These are phyloP conservation scores for Benincasa hispida DNA, from an alignment of 306 rosid genomes.

Conservation along the genomic window DNA sequence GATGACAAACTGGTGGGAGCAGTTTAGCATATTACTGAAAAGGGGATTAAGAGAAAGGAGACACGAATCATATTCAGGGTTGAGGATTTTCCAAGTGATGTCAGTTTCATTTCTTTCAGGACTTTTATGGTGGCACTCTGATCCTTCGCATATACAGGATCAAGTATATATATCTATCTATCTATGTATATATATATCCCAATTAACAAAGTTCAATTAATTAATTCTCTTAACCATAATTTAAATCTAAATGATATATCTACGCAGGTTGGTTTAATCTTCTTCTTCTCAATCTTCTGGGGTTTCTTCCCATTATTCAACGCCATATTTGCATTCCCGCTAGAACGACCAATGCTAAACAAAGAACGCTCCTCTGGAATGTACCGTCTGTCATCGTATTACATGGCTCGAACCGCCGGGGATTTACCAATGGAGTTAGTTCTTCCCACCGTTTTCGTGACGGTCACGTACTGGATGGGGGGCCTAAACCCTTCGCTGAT, in stretches of 20 bases:
- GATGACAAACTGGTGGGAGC: conserved; percentile 75
- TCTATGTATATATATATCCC: conserved; percentile 26
- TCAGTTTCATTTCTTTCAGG: conserved; percentile 81
- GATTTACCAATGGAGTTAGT: background rate
- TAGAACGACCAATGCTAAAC: conserved; percentile 6
- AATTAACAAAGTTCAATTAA: background rate
- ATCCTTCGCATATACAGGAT: conserved; percentile 63
- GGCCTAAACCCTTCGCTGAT: background rate
- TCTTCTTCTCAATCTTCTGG: conserved; percentile 87
- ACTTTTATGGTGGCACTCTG: conserved; percentile 82
- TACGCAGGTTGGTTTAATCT: conserved; percentile 65
- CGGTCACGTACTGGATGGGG: background rate
- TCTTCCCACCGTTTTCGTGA: background rate
- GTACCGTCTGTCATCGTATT: background rate
- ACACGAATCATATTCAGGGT: conserved; percentile 81
- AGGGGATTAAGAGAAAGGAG: conserved; percentile 75
- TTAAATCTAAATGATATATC: too few relatives aligned
- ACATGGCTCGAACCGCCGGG: background rate
- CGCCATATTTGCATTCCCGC: conserved; percentile 85
- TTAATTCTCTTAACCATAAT: too few relatives aligned
- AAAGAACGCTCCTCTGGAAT: background rate
- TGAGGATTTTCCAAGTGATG: conserved; percentile 76
- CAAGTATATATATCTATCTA: conserved; percentile 6
- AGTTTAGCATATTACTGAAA: conserved; percentile 58
- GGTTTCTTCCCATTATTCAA: conserved; percentile 92